Percentiles rank a stretch among this genome's conserved stretches.
Evolutionary conservation across 306 rosid genomes (phyloP).

Genomic region (Trifolium repens): DNA sequence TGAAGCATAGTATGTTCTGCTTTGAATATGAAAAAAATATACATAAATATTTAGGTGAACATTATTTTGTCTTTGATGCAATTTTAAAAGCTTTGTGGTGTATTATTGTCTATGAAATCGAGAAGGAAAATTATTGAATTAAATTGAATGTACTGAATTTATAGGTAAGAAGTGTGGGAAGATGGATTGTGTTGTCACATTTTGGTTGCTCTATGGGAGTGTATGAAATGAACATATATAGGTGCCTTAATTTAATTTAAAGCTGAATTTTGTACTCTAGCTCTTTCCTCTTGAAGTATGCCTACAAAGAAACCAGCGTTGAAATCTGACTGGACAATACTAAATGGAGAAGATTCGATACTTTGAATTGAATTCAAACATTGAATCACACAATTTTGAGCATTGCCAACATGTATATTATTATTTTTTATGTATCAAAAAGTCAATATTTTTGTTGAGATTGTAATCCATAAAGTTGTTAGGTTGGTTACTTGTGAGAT

Average conservation of each 20-base stretch:
- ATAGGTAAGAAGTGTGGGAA: not conserved
- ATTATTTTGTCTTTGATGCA: not conserved
- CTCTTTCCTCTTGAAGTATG: constrained; percentile 39
- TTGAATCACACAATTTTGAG: not conserved
- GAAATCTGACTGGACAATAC: constrained; percentile 29
- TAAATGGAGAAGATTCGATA: constrained; percentile 43
- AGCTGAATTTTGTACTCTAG: constrained; percentile 21
- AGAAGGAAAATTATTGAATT: not conserved
- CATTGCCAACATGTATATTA: not conserved
- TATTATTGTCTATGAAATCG: not conserved
- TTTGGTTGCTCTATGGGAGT: constrained; percentile 33
- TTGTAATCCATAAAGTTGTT: no score
- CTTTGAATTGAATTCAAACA: not conserved
- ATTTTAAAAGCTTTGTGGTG: not conserved
- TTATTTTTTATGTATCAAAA: not conserved
- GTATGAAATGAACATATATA: not conserved
- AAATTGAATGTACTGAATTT: not conserved
- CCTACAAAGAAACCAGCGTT: not conserved
- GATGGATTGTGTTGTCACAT: constrained; percentile 24
- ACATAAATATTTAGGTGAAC: constrained; percentile 15
- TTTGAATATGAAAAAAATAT: constrained; percentile 2
- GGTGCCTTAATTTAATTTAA: constrained; percentile 23
- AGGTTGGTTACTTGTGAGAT: no score
- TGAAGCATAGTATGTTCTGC: constrained; percentile 30
- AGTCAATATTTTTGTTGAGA: constrained; percentile 23